Evolutionary conservation across 1,284 basidiomycete genomes (phyloP), one percentile per base, ranked within the genome.

Genomic region (Exsudoporus floridanus): DNA sequence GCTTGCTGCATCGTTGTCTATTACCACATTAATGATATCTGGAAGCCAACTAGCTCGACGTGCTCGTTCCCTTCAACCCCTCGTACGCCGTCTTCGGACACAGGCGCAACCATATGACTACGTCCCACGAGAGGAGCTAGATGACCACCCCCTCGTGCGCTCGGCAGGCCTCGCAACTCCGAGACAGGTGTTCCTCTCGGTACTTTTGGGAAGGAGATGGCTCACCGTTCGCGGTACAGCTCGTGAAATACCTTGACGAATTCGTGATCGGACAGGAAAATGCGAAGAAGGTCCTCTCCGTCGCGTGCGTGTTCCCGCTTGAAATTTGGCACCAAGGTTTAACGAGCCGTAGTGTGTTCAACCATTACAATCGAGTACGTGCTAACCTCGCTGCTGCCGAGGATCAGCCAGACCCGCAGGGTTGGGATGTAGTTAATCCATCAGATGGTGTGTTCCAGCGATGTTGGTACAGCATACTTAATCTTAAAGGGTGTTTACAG

Each of bases 241-340:
- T 97, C 35, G 87, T 87, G n/a, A 80, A 87, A 64, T 93, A 93
- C 70, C 80, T 97, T 28, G 88, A 93, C 60, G 83, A 91, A 63
- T 96, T 89, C 66, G 86, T 98, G n/a, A 82, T 98, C 13, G 94
- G 95, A 2, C 95, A 98, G 69, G 89, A 92, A 57, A 80, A 79
- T 56, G 94, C 95, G 4, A 98, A 98, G 80, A 93, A 94, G 67
- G 88, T 92, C 10, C 79, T 98, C 18, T 92, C 92, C 30, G 95
- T 94, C 38, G 91, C 90, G 90, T 92, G 67, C 64, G 88, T 78
- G 47, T 49, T 43, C 59, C 65, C 4, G 54, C 66, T 43, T 31
- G 14, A 19, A 41, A 46, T 27, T 50, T 44, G 31, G 30, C 38
- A 30, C 28, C 46, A 31, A 46, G 28, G 45, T 37, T 48, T 33